Conservation (phyloP, 768 basidiomycete species). For the Panellus pusillus region DNA sequence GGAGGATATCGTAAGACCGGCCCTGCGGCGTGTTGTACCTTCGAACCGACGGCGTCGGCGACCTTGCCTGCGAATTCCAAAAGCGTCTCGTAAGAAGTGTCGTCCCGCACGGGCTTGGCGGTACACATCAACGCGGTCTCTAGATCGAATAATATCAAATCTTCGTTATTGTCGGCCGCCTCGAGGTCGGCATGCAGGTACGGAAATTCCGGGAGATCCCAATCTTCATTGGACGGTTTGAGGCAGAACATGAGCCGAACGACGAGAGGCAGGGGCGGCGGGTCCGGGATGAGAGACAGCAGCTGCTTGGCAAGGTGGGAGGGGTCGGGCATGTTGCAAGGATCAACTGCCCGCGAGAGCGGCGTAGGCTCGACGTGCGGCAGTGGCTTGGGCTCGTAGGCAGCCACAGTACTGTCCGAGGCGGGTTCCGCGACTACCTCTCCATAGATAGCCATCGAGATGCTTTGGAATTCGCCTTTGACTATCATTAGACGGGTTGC, state of each 20-base stretch:
- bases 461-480: constrained; percentile 66
- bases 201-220: constrained; percentile 75
- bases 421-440: constrained; percentile 51
- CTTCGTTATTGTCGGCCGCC: too few relatives aligned
- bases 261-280: constrained; percentile 63
- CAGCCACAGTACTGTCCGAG: constrained; percentile 25
- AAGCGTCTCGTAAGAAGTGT: constrained; percentile 49
- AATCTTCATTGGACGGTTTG: constrained; percentile 77
- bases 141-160: constrained; percentile 51
- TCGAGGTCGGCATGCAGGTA: constrained; percentile 65
- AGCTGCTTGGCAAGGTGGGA: constrained; percentile 61
- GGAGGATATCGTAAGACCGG: background rate
- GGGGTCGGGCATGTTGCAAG: constrained; percentile 59
- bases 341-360: constrained; percentile 57
- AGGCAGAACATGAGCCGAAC: constrained; percentile 77
- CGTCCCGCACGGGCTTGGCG: constrained; percentile 60
- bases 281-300: constrained; percentile 57
- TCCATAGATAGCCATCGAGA: constrained; percentile 66
- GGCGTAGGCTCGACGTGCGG: constrained; percentile 35
- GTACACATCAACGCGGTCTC: constrained; percentile 55
- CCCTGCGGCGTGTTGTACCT: constrained; percentile 40
- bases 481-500: constrained; percentile 80
- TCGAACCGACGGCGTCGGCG: constrained; percentile 52
- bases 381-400: constrained; percentile 44
- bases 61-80: constrained; percentile 57